phyloP scores from a whole-genome alignment of 352 stramenopile species.

The Elongisporangium undulatum region DNA sequence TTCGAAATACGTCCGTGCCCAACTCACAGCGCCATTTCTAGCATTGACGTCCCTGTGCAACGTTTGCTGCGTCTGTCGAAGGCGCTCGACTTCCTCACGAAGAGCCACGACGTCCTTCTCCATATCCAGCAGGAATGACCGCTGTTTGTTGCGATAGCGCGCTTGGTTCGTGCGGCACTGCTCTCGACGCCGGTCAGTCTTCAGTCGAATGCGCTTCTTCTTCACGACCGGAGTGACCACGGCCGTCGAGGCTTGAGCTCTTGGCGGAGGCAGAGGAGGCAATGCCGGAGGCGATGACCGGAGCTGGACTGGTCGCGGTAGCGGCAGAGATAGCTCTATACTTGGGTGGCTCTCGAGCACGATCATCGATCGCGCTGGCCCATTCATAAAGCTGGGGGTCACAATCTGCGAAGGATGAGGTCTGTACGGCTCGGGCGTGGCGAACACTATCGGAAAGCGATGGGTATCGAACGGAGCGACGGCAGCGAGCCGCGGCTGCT shows the following conservation, averaged over 20 bases:
- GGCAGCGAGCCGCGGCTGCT: background rate
- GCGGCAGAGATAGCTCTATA: background rate
- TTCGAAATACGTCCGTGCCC: background rate
- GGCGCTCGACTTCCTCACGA: conserved; percentile 21
- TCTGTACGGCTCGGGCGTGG: background rate
- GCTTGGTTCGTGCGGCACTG: conserved; percentile 57
- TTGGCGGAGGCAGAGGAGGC: background rate
- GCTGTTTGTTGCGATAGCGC: conserved; percentile 50
- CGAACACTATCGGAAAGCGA: too few relatives aligned
- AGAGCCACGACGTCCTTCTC: conserved; percentile 26
- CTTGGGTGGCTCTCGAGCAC: background rate
- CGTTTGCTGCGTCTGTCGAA: background rate
- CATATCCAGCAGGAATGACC: conserved; percentile 22
- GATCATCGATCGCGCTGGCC: background rate
- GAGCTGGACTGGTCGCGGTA: background rate
- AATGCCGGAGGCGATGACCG: background rate
- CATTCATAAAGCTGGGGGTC: background rate
- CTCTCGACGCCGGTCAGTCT: conserved; percentile 41
- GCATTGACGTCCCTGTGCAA: background rate
- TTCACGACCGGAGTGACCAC: conserved; percentile 4
- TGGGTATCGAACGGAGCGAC: background rate
- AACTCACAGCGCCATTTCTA: background rate
- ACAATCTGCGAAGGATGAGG: background rate
- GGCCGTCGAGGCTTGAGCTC: background rate
- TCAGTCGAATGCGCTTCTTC: conserved; percentile 29